phyloP scores from a whole-genome alignment of 306 rosid genomes.

The Senna siamea region DNA sequence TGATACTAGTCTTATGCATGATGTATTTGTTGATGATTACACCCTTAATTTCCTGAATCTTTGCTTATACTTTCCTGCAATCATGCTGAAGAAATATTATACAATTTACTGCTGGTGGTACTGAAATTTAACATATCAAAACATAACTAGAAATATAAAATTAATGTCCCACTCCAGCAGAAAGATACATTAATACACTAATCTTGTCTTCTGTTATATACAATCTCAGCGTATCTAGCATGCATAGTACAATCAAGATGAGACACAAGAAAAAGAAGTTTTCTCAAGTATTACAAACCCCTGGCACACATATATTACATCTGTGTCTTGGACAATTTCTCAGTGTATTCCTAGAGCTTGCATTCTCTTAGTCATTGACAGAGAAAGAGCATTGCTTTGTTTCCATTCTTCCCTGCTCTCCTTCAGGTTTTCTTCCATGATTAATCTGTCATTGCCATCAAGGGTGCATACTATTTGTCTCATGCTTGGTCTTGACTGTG shows the following conservation, averaged over 20 bases:
- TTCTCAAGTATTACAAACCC: slow-evolving; percentile 37
- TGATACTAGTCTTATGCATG: too few relatives aligned
- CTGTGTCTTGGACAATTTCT: slow-evolving; percentile 23
- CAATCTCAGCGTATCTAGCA: slow-evolving; percentile 31
- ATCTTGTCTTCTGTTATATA: slow-evolving; percentile 26
- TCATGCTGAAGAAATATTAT: slow-evolving; percentile 6
- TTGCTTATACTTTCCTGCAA: too few relatives aligned
- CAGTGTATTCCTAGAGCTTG: slow-evolving; percentile 95
- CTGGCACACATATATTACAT: slow-evolving; percentile 10
- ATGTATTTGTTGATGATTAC: too few relatives aligned
- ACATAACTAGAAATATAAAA: slow-evolving; percentile 11
- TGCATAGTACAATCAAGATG: slow-evolving; percentile 33
- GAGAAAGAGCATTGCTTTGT: slow-evolving; percentile 55
- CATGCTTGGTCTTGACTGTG: slow-evolving; percentile 74
- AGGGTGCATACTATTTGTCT: slow-evolving; percentile 77
- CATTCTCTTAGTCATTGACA: slow-evolving; percentile 73
- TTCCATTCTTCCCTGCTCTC: slow-evolving; percentile 83
- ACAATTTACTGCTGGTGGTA: slow-evolving; percentile 16
- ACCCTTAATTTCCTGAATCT: not conserved
- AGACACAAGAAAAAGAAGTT: slow-evolving; percentile 27
- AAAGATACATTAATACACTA: slow-evolving; percentile 36
- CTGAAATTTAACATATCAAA: slow-evolving; percentile 16
- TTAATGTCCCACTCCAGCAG: slow-evolving; percentile 26
- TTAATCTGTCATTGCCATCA: slow-evolving; percentile 72
- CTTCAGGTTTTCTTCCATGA: slow-evolving; percentile 39